Evolutionary conservation across 176 grass and related monocot genomes (phyloP), one percentile per base, ranked within the genome.

Genomic region (Juncus inflexus): DNA sequence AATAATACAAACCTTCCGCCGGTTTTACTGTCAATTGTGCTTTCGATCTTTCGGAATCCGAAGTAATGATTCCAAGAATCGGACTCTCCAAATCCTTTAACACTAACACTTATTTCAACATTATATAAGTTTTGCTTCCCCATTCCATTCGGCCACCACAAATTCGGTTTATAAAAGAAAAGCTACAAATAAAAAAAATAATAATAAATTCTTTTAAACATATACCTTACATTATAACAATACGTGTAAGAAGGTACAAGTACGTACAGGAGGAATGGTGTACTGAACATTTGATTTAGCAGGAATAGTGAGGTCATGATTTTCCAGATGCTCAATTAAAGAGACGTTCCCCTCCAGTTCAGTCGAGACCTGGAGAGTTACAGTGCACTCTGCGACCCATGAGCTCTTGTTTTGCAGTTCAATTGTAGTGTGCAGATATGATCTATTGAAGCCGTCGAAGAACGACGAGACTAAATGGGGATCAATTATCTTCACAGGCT

Each of bases 141-240:
- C 94, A 97, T 89, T 61, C 94, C 94, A 82, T 97, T 92, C 75
- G 94, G 94, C 88, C 94, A 97, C 94, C 94, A 97, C 62, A 97
- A 61, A 54, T 91, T 91, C 49, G 88, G 94, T 67, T 97, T 97
- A 66, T 97, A 92, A 77, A 97, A 97, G 79, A 97, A 97, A 54
- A 91, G 56, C 94, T 97, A 64, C 38, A 80, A 38, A 64, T 12
- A 65, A 65, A 41, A 37, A 64, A 39, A 6, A 76, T 37, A 56
- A 69, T 55, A 11, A 0, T 11, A 69, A 53, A 55, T 9, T 55
- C 13, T 0, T 53, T 55, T 10, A 55, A 69, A 15, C 50, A 55
- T 35, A 16, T 41, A 2, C 37, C 47, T 69, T 1, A 12, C 28
- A 51, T 6, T 39, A 66, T 11, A 19, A 9, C 66, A 69, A 41